A percentile compares a stretch with the other conserved stretches of the same genome.
These are phyloP conservation scores for Ogataea paraovalis DNA, from an alignment of 805 yeast genomes.

Conservation along the genomic window DNA sequence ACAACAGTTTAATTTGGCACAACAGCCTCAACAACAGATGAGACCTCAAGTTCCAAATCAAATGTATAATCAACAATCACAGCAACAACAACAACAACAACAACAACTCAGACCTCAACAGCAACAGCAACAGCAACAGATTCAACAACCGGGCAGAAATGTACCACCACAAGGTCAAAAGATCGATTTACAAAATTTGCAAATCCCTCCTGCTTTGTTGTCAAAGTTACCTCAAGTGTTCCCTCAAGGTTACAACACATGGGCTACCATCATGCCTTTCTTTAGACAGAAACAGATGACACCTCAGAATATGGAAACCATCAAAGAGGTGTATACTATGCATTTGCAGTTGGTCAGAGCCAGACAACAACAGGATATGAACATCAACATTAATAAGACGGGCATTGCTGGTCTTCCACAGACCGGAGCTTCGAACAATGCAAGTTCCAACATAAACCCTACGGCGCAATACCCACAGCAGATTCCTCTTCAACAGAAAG, in stretches of 20 bases:
- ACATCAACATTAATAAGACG: constrained; percentile 7
- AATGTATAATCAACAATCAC: constrained; percentile 8
- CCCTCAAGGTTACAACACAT: constrained; percentile 75
- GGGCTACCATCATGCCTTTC: constrained; percentile 73
- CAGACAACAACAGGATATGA: constrained; percentile 35
- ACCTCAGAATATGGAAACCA: constrained; percentile 50
- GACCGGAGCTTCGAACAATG: constrained; percentile 6
- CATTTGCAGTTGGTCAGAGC: constrained; percentile 55
- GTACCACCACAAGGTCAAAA: constrained; percentile 12
- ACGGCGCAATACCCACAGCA: constrained; percentile 11
- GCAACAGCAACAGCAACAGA: constrained; percentile 20
- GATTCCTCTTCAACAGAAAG: constrained; percentile 7
- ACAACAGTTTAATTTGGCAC: constrained; percentile 15
- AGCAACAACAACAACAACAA: constrained; percentile 24
- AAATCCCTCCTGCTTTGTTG: constrained; percentile 67
- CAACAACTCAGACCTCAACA: constrained; percentile 28
- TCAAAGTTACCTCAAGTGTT: constrained; percentile 61
- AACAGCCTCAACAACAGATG: constrained; percentile 14
- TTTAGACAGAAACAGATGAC: constrained; percentile 53
- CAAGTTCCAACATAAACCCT: not conserved
- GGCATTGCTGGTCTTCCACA: constrained; percentile 6
- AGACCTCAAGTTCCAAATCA: constrained; percentile 5
- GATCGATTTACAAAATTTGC: constrained; percentile 53
- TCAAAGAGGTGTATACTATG: constrained; percentile 63
- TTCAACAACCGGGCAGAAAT: constrained; percentile 5